These are phyloP conservation scores for Linum usitatissimum DNA, from an alignment of 345 rosid species.

Conservation along the genomic window DNA sequence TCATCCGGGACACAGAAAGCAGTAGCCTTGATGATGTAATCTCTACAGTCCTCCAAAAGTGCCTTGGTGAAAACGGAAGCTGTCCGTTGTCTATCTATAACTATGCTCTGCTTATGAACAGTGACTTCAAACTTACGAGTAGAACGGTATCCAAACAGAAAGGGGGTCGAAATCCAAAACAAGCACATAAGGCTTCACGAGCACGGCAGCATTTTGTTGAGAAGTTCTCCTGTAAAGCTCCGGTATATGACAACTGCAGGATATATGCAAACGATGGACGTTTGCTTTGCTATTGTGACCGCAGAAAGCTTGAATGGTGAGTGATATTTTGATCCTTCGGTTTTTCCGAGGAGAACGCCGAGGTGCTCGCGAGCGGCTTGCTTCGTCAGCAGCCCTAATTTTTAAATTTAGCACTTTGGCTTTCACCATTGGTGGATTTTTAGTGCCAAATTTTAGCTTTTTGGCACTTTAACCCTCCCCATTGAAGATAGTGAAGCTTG, in stretches of 20 bases:
- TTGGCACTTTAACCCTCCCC: no score
- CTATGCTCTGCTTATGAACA: conserved; percentile 50
- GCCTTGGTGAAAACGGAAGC: conserved; percentile 65
- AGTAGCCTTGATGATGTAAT: conserved; percentile 36
- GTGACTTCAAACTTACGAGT: conserved; percentile 30
- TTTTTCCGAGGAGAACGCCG: no score
- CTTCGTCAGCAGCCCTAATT: no score
- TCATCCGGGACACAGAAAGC: conserved; percentile 33
- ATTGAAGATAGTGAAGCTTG: no score
- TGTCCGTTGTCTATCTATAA: conserved; percentile 69
- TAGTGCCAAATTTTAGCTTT: no score
- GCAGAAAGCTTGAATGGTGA: conserved; percentile 84
- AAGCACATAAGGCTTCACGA: conserved; percentile 59
- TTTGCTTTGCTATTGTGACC: conserved; percentile 86
- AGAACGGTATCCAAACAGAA: conserved; percentile 37
- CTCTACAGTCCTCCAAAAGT: conserved; percentile 43
- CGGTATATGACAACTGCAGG: conserved; percentile 90
- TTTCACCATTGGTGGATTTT: no score
- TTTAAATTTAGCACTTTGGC: no score
- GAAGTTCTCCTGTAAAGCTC: conserved; percentile 95
- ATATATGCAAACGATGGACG: conserved; percentile 91
- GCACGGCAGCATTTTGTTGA: conserved; percentile 72
- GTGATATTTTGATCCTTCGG: conserved; percentile 13
- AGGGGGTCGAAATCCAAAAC: conserved; percentile 39
- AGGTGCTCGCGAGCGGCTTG: no score